Evolutionary conservation across 1,284 basidiomycete genomes (phyloP).

Genomic region (Athelia sp.): DNA sequence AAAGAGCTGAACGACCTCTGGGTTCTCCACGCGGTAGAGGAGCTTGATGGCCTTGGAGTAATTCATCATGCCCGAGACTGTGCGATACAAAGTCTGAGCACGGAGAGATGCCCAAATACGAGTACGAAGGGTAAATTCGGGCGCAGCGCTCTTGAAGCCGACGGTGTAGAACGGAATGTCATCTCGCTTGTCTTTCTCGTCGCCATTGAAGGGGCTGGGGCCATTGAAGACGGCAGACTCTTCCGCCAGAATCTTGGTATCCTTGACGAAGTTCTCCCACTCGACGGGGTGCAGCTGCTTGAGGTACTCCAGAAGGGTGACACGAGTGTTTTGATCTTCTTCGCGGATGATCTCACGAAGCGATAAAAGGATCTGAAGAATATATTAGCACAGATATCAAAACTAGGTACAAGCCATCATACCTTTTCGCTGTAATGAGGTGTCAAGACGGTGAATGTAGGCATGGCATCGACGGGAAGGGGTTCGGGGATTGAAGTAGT

Average conservation of each 20-base stretch:
- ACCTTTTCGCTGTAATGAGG: slow-evolving; percentile 97
- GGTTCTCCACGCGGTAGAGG: slow-evolving; percentile 99
- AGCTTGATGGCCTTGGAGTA: slow-evolving; percentile 99
- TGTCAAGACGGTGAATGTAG: slow-evolving; percentile 92
- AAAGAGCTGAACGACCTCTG: slow-evolving; percentile 95
- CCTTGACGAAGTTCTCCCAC: slow-evolving; percentile 99
- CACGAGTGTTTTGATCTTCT: slow-evolving; percentile 92
- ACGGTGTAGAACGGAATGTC: slow-evolving; percentile 99
- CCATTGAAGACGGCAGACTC: slow-evolving; percentile 88
- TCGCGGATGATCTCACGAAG: slow-evolving; percentile 95
- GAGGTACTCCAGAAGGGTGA: slow-evolving; percentile 93
- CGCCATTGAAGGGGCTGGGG: slow-evolving; percentile 71
- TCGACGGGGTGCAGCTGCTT: slow-evolving; percentile 98
- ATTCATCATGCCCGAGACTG: slow-evolving; percentile 99
- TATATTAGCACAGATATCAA: background rate
- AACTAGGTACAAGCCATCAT: slow-evolving; percentile 8
- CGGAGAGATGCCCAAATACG: slow-evolving; percentile 99
- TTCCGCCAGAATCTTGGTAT: slow-evolving; percentile 98
- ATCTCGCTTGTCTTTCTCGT: slow-evolving; percentile 90
- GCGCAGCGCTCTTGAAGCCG: slow-evolving; percentile 98
- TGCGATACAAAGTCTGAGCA: slow-evolving; percentile 97
- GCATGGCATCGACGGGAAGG: slow-evolving; percentile 93
- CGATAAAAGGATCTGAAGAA: slow-evolving; percentile 74
- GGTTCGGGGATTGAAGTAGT: slow-evolving; percentile 88
- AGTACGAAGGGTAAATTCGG: slow-evolving; percentile 97